Conservation (phyloP, 208 protist genomes). For the Phytomonas sp. region DNA sequence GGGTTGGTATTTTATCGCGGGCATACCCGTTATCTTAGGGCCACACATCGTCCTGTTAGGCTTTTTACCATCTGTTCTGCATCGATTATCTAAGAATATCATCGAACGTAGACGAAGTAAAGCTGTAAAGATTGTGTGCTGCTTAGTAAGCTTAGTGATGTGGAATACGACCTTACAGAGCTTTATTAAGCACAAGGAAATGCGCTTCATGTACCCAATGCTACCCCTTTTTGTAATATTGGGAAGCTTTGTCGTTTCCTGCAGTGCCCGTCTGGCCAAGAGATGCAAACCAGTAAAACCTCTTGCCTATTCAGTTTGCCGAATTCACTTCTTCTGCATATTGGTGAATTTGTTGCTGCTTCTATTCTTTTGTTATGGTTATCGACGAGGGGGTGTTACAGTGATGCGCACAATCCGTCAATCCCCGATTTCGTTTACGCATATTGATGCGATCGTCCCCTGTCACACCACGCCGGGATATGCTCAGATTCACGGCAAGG, state of each 20-base stretch:
- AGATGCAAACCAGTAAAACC: background rate
- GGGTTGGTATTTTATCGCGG: slow-evolving; percentile 80
- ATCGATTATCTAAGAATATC: background rate
- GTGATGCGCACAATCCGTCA: slow-evolving; percentile 35
- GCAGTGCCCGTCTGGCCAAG: background rate
- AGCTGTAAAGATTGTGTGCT: background rate
- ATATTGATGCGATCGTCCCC: slow-evolving; percentile 48
- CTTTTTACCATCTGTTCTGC: background rate
- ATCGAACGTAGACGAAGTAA: background rate
- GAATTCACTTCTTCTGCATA: slow-evolving; percentile 15
- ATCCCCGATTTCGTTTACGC: slow-evolving; percentile 20
- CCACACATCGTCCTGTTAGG: background rate
- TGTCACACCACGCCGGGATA: slow-evolving; percentile 74
- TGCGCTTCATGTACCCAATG: slow-evolving; percentile 77
- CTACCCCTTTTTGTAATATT: slow-evolving; percentile 44
- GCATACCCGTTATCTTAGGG: slow-evolving; percentile 27
- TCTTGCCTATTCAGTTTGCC: background rate
- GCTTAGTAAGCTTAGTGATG: slow-evolving; percentile 10
- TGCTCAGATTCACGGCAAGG: slow-evolving; percentile 59
- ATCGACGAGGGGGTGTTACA: slow-evolving; percentile 34
- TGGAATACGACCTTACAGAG: slow-evolving; percentile 71
- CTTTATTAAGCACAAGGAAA: slow-evolving; percentile 90
- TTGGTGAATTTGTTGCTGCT: slow-evolving; percentile 30
- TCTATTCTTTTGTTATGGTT: slow-evolving; percentile 28
- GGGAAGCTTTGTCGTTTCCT: slow-evolving; percentile 25